Conservation (phyloP, 345 rosid species). For the Gossypium herbaceum region DNA sequence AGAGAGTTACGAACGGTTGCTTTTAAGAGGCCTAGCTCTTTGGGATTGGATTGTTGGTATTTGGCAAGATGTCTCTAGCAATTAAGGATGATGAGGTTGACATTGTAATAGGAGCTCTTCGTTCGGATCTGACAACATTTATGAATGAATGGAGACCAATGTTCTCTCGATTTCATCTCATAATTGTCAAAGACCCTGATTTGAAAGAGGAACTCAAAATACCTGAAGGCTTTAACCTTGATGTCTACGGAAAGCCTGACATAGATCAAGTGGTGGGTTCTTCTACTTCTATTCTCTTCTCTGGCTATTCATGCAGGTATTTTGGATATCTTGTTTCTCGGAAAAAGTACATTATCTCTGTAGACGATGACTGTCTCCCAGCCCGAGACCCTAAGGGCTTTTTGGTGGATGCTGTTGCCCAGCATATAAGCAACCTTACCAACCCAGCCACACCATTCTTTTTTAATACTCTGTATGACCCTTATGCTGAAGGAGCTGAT, state of each 20-base stretch:
- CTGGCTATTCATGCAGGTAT: conserved; percentile 87
- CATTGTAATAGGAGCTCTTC: conserved; percentile 86
- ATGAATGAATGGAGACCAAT: conserved; percentile 70
- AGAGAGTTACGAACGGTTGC: not conserved
- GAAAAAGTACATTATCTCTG: conserved; percentile 72
- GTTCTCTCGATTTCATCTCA: conserved; percentile 70
- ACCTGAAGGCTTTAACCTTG: conserved; percentile 75
- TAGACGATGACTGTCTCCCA: conserved; percentile 87
- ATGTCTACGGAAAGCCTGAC: conserved; percentile 62
- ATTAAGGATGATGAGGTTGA: conserved; percentile 72
- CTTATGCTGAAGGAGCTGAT: conserved; percentile 76
- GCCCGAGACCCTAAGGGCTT: conserved; percentile 64
- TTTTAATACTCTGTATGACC: conserved; percentile 93
- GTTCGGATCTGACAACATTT: conserved; percentile 65
- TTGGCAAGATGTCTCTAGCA: conserved; percentile 45
- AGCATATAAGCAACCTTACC: conserved; percentile 64
- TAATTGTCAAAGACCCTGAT: conserved; percentile 89
- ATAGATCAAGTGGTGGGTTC: conserved; percentile 62
- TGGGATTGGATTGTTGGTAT: conserved; percentile 6
- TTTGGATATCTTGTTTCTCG: conserved; percentile 83
- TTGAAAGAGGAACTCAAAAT: conserved; percentile 76
- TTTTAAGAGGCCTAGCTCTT: conserved; percentile 14
- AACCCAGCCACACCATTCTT: conserved; percentile 94
- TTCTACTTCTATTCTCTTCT: conserved; percentile 50
- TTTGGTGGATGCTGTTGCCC: conserved; percentile 69